phyloP scores from a whole-genome alignment of 257 asterid species.

The Echium plantagineum region DNA sequence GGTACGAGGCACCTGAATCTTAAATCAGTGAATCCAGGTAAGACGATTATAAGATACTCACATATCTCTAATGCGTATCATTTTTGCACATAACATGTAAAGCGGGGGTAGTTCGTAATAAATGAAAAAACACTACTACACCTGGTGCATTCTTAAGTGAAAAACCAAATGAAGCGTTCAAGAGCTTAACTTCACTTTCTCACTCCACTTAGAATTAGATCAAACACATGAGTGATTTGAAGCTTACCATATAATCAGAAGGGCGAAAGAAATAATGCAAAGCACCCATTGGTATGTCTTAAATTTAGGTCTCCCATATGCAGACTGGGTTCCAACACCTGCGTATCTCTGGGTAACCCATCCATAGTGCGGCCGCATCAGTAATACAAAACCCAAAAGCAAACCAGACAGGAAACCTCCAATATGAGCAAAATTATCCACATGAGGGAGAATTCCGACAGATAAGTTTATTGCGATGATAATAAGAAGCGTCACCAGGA shows the following conservation, averaged over 20 bases:
- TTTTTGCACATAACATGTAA: too few relatives aligned
- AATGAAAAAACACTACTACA: not conserved
- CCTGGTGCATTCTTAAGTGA: not conserved
- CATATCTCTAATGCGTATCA: too few relatives aligned
- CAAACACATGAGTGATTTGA: slow-evolving; percentile 1
- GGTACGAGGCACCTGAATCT: too few relatives aligned
- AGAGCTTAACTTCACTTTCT: not conserved
- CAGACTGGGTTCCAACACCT: slow-evolving; percentile 25
- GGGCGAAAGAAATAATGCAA: slow-evolving; percentile 56
- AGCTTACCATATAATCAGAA: slow-evolving; percentile 64
- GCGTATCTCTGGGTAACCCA: slow-evolving; percentile 81
- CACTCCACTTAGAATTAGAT: not conserved
- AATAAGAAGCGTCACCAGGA: slow-evolving; percentile 56
- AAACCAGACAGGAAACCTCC: slow-evolving; percentile 89
- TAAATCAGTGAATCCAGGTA: too few relatives aligned
- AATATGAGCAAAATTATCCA: slow-evolving; percentile 83
- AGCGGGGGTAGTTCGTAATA: not conserved
- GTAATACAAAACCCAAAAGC: slow-evolving; percentile 70
- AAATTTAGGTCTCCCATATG: slow-evolving; percentile 40
- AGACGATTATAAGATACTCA: too few relatives aligned
- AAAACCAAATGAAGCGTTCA: too few relatives aligned
- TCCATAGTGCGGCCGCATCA: slow-evolving; percentile 84
- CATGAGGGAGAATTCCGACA: slow-evolving; percentile 84
- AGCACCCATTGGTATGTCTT: slow-evolving; percentile 67
- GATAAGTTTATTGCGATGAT: slow-evolving; percentile 63